These are phyloP conservation scores for Calonectria pseudoturangicola DNA, from an alignment of 2,329 filamentous ascomycete species.

Conservation along the genomic window DNA sequence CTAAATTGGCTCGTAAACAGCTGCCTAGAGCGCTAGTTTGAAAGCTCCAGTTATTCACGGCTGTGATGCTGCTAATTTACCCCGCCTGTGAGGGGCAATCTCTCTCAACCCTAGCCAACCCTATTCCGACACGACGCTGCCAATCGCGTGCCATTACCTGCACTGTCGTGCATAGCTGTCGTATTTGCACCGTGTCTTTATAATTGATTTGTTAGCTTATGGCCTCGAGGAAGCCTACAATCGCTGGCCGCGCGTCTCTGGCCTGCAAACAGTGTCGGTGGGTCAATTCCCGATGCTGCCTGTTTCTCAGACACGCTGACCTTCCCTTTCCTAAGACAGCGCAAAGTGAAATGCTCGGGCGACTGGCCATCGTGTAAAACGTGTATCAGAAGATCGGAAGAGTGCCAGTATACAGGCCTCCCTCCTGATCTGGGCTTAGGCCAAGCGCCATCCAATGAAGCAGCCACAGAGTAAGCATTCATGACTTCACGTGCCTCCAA, in stretches of 20 bases:
- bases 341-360: slow-evolving; percentile 13
- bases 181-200: background rate
- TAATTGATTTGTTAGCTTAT: background rate
- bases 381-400: background rate
- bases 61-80: background rate
- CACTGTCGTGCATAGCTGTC: background rate
- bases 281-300: background rate
- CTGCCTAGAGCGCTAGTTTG: no score
- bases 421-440: background rate
- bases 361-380: slow-evolving; percentile 22
- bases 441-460: background rate
- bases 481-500: background rate
- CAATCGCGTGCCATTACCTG: background rate
- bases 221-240: background rate
- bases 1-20: no score
- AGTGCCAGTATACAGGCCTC: background rate
- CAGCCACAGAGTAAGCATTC: background rate
- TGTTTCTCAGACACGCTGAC: background rate
- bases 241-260: slow-evolving; percentile 13
- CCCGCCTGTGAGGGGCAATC: background rate
- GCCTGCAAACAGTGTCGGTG: slow-evolving; percentile 18
- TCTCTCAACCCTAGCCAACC: background rate
- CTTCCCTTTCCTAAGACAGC: background rate
- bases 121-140: background rate
- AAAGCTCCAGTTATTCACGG: no score